Base-by-base conservation (phyloP, 2,329 filamentous ascomycete genomes). In the Laburnicola sp. region DNA sequence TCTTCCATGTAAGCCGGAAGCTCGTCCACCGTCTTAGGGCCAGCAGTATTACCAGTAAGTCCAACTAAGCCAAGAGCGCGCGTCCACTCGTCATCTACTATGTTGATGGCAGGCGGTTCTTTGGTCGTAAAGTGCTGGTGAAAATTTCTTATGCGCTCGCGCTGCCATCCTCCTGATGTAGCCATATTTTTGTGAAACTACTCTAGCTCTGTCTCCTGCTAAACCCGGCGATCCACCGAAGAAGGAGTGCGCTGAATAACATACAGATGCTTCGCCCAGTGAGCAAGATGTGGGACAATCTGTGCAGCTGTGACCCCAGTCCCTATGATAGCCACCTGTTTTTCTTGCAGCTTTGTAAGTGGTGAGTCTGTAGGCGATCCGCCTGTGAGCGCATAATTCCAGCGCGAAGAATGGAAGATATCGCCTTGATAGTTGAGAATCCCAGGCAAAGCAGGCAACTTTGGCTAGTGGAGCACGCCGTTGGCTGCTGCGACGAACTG, bases 161-260 rank as follows among this genome's bases (percentile, higher is more conserved):
- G 52, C 55, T 80, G 78, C 82, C 82, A 85, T 8, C 80, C 80
- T 1, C 62, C 34, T 6, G 39, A 60, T 16, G 52, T 51, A 3
- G 75, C 64, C 7, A 65, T 59, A 65, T 62, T 53, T 46, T 60
- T 66, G 37, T 53, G 62, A 69, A 75, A 83, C 50, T 47, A 56
- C 25, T 44, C 44, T 8, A 10, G n/a, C 36, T 53, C 47, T 23
- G 47, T 53, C 30, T 37, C 36, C 3, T 34, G 36, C 31, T 56
- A 34, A 11, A 60, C 71, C 7, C 77, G 74, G 16, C 60, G 57
- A 22, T 71, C 71, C 3, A 80, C 70, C 0, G 68, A 66, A 1
- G 76, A 73, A 3, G 81, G 80, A 2, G 82, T 84, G 2, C 82
- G 76, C 61, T 84, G 81, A 60, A 84, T 76, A n/a, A 84, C 80